These are phyloP conservation scores for Magnusiomyces clavatus DNA, from an alignment of 1,139 yeast genomes.

Conservation along the genomic window DNA sequence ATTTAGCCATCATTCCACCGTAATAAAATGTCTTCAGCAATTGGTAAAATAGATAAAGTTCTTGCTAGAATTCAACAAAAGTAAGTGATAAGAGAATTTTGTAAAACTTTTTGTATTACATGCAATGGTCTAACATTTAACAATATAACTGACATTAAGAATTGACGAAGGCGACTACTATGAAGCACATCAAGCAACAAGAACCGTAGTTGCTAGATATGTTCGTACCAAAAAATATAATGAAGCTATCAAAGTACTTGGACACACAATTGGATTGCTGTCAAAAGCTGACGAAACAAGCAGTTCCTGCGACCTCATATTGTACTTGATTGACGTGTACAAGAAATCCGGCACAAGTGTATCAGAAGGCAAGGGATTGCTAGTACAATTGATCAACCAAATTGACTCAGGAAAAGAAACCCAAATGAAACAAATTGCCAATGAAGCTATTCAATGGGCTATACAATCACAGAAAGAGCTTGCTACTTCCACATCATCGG, in stretches of 20 bases:
- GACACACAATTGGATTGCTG: slow-evolving; percentile 61
- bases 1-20: too few species aligned
- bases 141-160: slow-evolving; percentile 28
- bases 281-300: slow-evolving; percentile 66
- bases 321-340: slow-evolving; percentile 64
- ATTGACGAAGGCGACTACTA: slow-evolving; percentile 72
- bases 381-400: slow-evolving; percentile 31
- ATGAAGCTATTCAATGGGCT: slow-evolving; percentile 60
- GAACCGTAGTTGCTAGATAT: slow-evolving; percentile 82
- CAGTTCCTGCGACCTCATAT: slow-evolving; percentile 71
- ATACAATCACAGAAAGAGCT: slow-evolving; percentile 16
- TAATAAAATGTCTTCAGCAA: slow-evolving; percentile 17
- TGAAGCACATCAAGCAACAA: slow-evolving; percentile 90
- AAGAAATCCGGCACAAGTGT: slow-evolving; percentile 37
- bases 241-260: slow-evolving; percentile 67
- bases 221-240: slow-evolving; percentile 57
- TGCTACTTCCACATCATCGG: slow-evolving; percentile 30
- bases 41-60: slow-evolving; percentile 24
- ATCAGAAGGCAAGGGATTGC: neutral
- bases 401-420: slow-evolving; percentile 52
- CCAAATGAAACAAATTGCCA: slow-evolving; percentile 55
- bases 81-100: slow-evolving; percentile 16
- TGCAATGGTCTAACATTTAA: neutral
- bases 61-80: slow-evolving; percentile 28
- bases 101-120: neutral